A percentile compares a stretch with the other conserved stretches of the same genome.
These are phyloP conservation scores for Lachancea fermentati DNA, from an alignment of 805 yeast genomes.

Conservation along the genomic window DNA sequence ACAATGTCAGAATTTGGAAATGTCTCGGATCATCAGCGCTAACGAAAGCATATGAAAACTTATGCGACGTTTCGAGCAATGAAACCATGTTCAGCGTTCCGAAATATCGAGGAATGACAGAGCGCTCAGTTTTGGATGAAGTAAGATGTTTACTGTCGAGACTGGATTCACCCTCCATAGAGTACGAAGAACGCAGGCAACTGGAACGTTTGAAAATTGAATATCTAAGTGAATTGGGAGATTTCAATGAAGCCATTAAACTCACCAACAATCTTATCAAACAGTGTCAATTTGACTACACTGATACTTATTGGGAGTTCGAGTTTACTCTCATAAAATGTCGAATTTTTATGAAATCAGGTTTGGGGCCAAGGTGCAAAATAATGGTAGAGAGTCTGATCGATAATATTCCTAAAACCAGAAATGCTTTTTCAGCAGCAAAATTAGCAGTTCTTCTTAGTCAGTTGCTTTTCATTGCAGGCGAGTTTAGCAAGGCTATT, in stretches of 20 bases:
- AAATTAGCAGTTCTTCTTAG: conserved; percentile 45
- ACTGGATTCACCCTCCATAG: conserved; percentile 34
- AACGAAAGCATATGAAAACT: conserved; percentile 13
- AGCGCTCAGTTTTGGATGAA: no score
- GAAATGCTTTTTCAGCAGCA: conserved; percentile 39
- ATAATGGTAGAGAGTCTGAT: conserved; percentile 46
- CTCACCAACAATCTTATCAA: conserved; percentile 18
- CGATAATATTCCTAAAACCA: conserved; percentile 41
- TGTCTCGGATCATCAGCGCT: conserved; percentile 17
- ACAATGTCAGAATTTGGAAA: conserved; percentile 17
- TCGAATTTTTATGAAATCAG: conserved; percentile 33
- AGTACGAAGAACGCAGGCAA: conserved; percentile 33
- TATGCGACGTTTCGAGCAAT: no score
- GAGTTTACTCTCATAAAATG: conserved; percentile 23
- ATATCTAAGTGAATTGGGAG: conserved; percentile 34
- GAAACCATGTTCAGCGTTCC: no score
- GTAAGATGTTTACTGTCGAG: conserved; percentile 34
- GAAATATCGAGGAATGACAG: no score
- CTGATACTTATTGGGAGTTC: conserved; percentile 30
- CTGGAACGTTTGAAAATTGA: conserved; percentile 38
- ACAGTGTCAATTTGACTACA: conserved; percentile 18
- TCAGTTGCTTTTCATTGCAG: conserved; percentile 39
- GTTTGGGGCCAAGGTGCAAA: conserved; percentile 45
- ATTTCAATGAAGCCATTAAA: conserved; percentile 24
- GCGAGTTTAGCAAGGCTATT: conserved; percentile 35